phyloP scores from a whole-genome alignment of 257 asterid genomes.

The Leonotis leonurus region DNA sequence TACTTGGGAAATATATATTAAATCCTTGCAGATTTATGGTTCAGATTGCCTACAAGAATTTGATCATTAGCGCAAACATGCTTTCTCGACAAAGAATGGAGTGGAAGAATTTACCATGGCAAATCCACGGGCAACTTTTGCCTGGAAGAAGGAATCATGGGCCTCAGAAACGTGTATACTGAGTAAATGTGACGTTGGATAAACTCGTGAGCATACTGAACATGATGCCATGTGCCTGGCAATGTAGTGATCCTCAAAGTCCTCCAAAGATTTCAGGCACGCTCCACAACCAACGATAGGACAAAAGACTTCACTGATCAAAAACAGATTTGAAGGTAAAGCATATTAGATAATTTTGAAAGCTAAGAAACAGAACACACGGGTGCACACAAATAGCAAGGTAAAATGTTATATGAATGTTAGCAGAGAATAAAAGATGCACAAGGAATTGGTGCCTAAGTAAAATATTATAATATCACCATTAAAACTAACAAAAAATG shows the following conservation, averaged over 20 bases:
- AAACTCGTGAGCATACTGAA: conserved; percentile 85
- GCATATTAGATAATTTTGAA: neutral
- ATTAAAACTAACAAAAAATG: neutral
- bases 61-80: neutral
- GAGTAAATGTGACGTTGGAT: conserved; percentile 84
- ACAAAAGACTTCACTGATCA: conserved; percentile 52
- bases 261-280: conserved; percentile 54
- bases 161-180: conserved; percentile 90
- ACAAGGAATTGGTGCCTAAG: neutral
- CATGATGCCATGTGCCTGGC: conserved; percentile 92
- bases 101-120: conserved; percentile 51
- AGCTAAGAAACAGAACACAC: neutral
- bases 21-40: neutral
- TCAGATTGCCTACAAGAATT: neutral
- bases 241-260: conserved; percentile 78
- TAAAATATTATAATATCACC: neutral
- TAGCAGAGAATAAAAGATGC: neutral
- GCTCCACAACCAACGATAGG: conserved; percentile 89
- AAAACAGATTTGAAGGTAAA: conserved; percentile 10
- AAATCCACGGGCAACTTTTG: conserved; percentile 86
- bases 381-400: neutral
- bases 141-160: conserved; percentile 93
- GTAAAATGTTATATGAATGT: neutral
- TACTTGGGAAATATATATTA: neutral
- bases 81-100: neutral